Percentiles rank a stretch among this genome's conserved stretches.
Evolutionary conservation across 2,329 filamentous ascomycete species (phyloP).

Genomic region (Leptosphaerulina australis): DNA sequence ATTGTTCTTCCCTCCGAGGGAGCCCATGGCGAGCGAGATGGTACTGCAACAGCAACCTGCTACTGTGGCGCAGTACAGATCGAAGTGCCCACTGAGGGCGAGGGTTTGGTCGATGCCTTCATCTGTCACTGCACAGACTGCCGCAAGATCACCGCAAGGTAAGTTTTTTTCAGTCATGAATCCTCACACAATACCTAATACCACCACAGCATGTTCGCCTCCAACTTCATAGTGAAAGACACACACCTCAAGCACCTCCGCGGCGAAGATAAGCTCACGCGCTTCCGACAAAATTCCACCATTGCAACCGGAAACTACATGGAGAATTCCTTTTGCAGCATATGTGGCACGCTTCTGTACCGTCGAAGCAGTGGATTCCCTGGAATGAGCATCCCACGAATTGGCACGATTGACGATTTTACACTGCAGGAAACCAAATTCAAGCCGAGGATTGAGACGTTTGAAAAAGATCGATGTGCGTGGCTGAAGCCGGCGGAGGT

Average conservation of each 20-base stretch:
- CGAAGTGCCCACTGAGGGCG: slow-evolving; percentile 52
- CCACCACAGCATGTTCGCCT: slow-evolving; percentile 58
- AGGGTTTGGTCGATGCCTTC: slow-evolving; percentile 58
- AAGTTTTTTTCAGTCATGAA: not conserved
- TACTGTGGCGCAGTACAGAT: slow-evolving; percentile 42
- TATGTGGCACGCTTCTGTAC: slow-evolving; percentile 68
- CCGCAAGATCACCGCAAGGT: slow-evolving; percentile 38
- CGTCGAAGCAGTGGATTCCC: slow-evolving; percentile 55
- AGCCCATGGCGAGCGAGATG: slow-evolving; percentile 19
- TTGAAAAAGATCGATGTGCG: slow-evolving; percentile 57
- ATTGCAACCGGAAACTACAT: slow-evolving; percentile 54
- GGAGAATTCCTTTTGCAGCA: slow-evolving; percentile 67
- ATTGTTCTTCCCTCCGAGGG: slow-evolving; percentile 7
- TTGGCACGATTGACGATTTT: slow-evolving; percentile 69
- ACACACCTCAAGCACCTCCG: slow-evolving; percentile 57
- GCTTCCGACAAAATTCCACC: slow-evolving; percentile 49
- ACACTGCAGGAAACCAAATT: slow-evolving; percentile 62
- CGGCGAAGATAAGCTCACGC: slow-evolving; percentile 58
- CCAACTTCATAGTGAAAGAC: slow-evolving; percentile 60
- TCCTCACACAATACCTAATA: not conserved
- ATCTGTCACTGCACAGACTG: slow-evolving; percentile 68
- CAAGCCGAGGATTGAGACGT: slow-evolving; percentile 61
- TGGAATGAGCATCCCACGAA: slow-evolving; percentile 56
- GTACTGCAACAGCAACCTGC: slow-evolving; percentile 40
- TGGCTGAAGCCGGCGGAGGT: slow-evolving; percentile 49